Evolutionary conservation across 2,329 filamentous ascomycete species (phyloP), one percentile per base, ranked within the genome.

Genomic region (Fonsecaea pugnacius): DNA sequence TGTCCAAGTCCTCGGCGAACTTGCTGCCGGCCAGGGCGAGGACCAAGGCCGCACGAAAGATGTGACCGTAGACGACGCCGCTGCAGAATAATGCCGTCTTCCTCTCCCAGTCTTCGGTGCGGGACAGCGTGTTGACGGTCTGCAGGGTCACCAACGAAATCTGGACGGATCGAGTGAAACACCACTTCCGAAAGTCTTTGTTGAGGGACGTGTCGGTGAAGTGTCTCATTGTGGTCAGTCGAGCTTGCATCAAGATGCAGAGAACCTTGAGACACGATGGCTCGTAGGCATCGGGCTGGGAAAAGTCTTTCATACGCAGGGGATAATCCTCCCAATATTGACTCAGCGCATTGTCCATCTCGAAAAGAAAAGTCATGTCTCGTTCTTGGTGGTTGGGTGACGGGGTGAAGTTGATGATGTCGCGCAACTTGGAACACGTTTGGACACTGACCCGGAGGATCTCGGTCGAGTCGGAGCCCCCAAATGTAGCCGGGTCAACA

Each of bases 171-270:
- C 24, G 21, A 18, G 21, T 52, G 10, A 52, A 18, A n/a, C 50
- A 52, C 6, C n/a, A 8, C 21, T 24, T 52, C 32, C 50, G 50
- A n/a, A 52, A 33, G n/a, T n/a, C 12, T n/a, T 52, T 27, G 50
- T 52, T 52, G 50, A 52, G 50, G 2, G 24, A 16, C 8, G 7
- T 52, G 18, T 52, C 24, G 50, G 50, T 52, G 50, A 52, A 52
- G 50, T 52, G 50, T 30, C 50, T 27, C n/a, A 52, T 24, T 6
- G 24, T n/a, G 24, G 50, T 18, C 8, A 52, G 18, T 0, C 50
- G 50, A 4, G 50, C 50, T 52, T 52, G 50, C 32, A 24, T n/a
- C 10, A 18, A 7, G 32, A 83, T 77, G 66, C 82, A 82, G 4
- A 40, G 16, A 3, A 40, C n/a, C 16, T 40, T 40, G 14, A 40